Conservation (phyloP, 1,284 basidiomycete species). For the Microbotryomycetes sp. region DNA sequence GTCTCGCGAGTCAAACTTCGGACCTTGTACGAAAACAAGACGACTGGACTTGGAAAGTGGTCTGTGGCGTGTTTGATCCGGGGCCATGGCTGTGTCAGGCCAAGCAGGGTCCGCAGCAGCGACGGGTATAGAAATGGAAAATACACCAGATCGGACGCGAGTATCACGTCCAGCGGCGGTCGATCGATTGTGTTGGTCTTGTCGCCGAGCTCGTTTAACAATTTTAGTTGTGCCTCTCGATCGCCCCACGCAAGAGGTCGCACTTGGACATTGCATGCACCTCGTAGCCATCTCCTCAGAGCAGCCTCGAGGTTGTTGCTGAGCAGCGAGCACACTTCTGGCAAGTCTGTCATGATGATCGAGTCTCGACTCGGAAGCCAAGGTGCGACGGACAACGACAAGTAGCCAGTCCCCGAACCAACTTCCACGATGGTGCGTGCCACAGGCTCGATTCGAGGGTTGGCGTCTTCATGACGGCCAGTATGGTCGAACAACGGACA, state of each 20-base stretch:
- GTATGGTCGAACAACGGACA: conserved; percentile 44
- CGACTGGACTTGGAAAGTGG: too few species aligned
- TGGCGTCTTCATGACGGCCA: not conserved
- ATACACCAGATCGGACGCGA: conserved; percentile 51
- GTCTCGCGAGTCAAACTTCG: conserved; percentile 69
- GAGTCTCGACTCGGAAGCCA: conserved; percentile 37
- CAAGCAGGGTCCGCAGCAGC: conserved; percentile 59
- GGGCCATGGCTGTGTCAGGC: conserved; percentile 52
- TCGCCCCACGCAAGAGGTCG: conserved; percentile 63
- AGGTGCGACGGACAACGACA: conserved; percentile 51
- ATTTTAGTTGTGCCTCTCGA: conserved; percentile 43
- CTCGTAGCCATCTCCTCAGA: not conserved
- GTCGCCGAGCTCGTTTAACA: not conserved
- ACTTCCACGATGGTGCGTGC: conserved; percentile 53
- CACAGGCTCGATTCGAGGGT: not conserved
- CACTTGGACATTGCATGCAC: conserved; percentile 38
- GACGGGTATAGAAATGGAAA: conserved; percentile 66
- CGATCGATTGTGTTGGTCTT: not conserved
- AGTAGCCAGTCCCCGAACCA: conserved; percentile 63
- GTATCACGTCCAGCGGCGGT: conserved; percentile 10
- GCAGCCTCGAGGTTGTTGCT: conserved; percentile 48
- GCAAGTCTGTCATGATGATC: conserved; percentile 62
- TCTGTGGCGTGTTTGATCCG: not conserved
- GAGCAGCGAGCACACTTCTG: conserved; percentile 59
- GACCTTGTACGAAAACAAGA: conserved; percentile 52